Base-by-base conservation (phyloP, 2,329 filamentous ascomycete species). In the Zymoseptoria brevis region DNA sequence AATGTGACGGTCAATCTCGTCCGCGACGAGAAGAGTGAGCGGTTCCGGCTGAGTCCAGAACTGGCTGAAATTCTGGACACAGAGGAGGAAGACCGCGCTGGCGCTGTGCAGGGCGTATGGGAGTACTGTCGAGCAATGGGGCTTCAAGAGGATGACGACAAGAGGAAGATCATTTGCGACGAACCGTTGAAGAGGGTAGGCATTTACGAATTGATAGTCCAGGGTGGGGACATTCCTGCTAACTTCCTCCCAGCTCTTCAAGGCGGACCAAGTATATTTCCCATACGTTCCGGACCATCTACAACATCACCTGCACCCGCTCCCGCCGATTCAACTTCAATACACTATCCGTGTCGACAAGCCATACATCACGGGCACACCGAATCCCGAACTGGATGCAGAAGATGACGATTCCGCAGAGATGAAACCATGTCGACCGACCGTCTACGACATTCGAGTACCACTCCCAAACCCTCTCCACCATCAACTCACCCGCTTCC, bases 311-410 rank as follows among this genome's bases (percentile, higher is more conserved):
- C 83, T 96, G 58, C 84, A 81, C 29, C 85, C 90, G 2, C 82
- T 96, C 1, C 85, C 89, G 5, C 91, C 94, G 0, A 83, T 96
- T 69, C 86, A 88, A 68, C 83, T 99, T 35, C 82, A 86, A 21
- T 99, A 96, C 77, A 99, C 92, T 8, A 94, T 99, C 71, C 90
- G 93, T 60, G 88, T 96, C 49, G 94, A 99, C 73, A 76, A 77
- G 62, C 69, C 74, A 60, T 80, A 80, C 68, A 75, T 79, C 58
- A 69, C 71, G 3, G 74, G 75, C 22, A 82, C 90, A 68, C 84
- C 87, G 8, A 93, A 92, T 70, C 87, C 93, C 71, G 72, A 68
- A 48, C 72, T 59, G 85, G 84, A 66, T 77, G 85, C 58, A 21
- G 61, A 60, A 5, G 60, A 55, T 7, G 62, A 61, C 8, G 50